Percentiles rank a stretch among this genome's conserved stretches.
Evolutionary conservation across 371 early-diverging fungal species (phyloP).

Genomic region (Apophysomyces ossiformis): DNA sequence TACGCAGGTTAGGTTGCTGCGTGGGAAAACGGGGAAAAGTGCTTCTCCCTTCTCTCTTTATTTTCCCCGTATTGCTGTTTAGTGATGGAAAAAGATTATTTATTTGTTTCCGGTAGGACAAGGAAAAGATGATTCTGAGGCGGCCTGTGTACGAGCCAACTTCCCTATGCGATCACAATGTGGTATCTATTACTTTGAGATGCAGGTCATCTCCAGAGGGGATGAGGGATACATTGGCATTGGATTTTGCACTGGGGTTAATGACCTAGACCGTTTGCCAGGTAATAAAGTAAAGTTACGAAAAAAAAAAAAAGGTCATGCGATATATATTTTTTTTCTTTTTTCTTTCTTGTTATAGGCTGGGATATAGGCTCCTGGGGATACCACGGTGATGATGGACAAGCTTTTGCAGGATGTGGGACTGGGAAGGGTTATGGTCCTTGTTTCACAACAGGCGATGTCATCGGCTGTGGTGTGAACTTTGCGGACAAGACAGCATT

Average conservation of each 20-base stretch:
- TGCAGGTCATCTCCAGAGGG: slow-evolving; percentile 85
- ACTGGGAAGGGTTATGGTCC: slow-evolving; percentile 90
- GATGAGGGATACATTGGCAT: slow-evolving; percentile 93
- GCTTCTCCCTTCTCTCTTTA: background rate
- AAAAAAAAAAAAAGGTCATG: slow-evolving; percentile 1
- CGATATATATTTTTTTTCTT: background rate
- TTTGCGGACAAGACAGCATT: slow-evolving; percentile 77
- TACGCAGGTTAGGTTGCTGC: slow-evolving; percentile 55
- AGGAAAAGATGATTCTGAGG: slow-evolving; percentile 81
- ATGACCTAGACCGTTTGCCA: slow-evolving; percentile 72
- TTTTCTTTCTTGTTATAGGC: slow-evolving; percentile 47
- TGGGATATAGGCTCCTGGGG: slow-evolving; percentile 89
- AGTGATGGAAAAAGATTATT: slow-evolving; percentile 4
- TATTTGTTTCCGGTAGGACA: slow-evolving; percentile 58
- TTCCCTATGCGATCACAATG: slow-evolving; percentile 82
- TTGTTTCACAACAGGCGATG: slow-evolving; percentile 88
- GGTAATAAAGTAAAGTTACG: slow-evolving; percentile 51
- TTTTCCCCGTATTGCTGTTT: slow-evolving; percentile 11
- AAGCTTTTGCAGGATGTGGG: slow-evolving; percentile 79
- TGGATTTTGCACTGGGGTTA: slow-evolving; percentile 74
- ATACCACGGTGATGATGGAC: slow-evolving; percentile 95
- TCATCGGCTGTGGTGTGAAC: slow-evolving; percentile 92
- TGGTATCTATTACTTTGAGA: slow-evolving; percentile 93
- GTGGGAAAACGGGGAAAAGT: slow-evolving; percentile 13
- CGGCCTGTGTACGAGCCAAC: slow-evolving; percentile 85